phyloP scores from a whole-genome alignment of 768 basidiomycete genomes.

The Tylopilus sp. region DNA sequence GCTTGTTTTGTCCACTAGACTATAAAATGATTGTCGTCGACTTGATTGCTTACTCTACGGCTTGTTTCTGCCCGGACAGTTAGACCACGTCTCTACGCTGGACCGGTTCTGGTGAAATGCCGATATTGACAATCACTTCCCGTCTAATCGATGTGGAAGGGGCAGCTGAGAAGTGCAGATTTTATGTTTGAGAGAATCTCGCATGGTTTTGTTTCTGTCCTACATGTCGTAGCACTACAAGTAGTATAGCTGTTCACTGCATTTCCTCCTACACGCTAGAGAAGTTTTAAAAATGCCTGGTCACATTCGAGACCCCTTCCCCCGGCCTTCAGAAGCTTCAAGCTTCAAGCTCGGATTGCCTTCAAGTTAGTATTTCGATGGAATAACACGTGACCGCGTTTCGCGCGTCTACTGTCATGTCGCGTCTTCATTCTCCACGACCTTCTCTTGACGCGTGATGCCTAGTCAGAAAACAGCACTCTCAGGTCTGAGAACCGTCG shows the following conservation, averaged over 20 bases:
- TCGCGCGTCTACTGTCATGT: neutral
- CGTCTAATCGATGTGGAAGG: slow-evolving; percentile 57
- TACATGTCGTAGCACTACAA: slow-evolving; percentile 12
- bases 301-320: too few relatives aligned
- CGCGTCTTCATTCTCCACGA: neutral
- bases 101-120: slow-evolving; percentile 80
- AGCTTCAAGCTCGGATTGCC: too few relatives aligned
- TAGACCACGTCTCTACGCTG: slow-evolving; percentile 53
- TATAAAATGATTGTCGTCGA: slow-evolving; percentile 21
- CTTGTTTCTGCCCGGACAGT: slow-evolving; percentile 81
- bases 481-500: slow-evolving; percentile 60
- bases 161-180: slow-evolving; percentile 43
- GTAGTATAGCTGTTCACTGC: too few relatives aligned
- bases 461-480: slow-evolving; percentile 34
- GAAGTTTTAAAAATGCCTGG: too few relatives aligned
- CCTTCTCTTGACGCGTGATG: slow-evolving; percentile 14
- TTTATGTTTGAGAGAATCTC: slow-evolving; percentile 26
- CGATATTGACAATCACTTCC: slow-evolving; percentile 49
- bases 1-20: slow-evolving; percentile 23
- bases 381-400: slow-evolving; percentile 22
- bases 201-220: slow-evolving; percentile 36
- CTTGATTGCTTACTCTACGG: slow-evolving; percentile 30
- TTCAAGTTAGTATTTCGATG: too few relatives aligned
- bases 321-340: too few relatives aligned
- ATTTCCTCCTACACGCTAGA: too few relatives aligned